Percentiles rank a stretch among this genome's conserved stretches.
Conservation (phyloP, 192 early-diverging fungal genomes). For the Coemansia sp. region DNA sequence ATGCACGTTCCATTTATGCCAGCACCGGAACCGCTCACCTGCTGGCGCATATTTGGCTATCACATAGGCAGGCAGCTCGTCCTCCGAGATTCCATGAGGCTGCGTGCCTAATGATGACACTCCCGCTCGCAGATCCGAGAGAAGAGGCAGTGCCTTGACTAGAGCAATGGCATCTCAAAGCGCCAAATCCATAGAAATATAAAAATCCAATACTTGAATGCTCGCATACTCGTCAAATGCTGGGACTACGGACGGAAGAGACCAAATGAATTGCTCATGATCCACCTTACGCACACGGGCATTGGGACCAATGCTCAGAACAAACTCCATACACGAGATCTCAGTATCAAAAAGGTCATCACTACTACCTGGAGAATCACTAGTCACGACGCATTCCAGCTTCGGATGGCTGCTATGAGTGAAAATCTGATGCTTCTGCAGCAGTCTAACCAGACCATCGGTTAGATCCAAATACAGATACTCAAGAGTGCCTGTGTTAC, state of each 20-base stretch:
- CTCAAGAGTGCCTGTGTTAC: background rate
- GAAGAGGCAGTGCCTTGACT: background rate
- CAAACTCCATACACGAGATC: background rate
- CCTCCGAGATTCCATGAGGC: background rate
- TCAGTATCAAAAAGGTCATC: background rate
- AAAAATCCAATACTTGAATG: background rate
- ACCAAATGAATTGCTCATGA: background rate
- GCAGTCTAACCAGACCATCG: background rate
- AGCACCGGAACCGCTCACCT: background rate
- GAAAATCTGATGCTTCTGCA: background rate
- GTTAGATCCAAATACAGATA: background rate
- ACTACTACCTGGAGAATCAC: background rate
- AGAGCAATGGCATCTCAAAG: background rate
- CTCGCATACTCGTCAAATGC: background rate
- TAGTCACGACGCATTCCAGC: background rate
- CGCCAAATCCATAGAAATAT: background rate
- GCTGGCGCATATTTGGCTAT: background rate
- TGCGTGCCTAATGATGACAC: background rate
- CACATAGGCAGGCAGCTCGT: background rate
- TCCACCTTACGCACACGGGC: background rate
- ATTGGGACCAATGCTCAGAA: background rate
- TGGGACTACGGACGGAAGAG: background rate
- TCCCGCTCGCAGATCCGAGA: background rate
- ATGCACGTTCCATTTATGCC: no score
- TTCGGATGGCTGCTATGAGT: background rate